Evolutionary conservation across 2,329 filamentous ascomycete species (phyloP).

Genomic region (Fusarium sp.): DNA sequence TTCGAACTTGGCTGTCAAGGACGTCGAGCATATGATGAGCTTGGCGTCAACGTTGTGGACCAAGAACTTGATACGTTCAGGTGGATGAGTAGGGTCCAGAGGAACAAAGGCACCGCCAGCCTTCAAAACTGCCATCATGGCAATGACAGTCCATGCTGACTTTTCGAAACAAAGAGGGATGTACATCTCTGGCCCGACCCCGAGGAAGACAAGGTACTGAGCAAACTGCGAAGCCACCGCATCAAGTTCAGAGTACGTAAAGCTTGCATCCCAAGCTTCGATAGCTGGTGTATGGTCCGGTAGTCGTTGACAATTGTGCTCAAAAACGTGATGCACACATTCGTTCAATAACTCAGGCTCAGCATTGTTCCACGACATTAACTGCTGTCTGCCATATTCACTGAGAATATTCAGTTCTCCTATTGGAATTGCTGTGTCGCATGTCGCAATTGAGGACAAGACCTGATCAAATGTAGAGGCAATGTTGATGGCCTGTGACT

Average conservation of each 20-base stretch:
- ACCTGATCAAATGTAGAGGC: conserved; percentile 33
- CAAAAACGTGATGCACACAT: conserved; percentile 57
- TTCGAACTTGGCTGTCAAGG: neutral
- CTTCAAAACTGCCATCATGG: conserved; percentile 51
- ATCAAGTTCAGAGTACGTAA: conserved; percentile 50
- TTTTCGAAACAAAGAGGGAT: conserved; percentile 53
- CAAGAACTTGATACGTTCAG: conserved; percentile 30
- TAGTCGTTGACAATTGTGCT: conserved; percentile 46
- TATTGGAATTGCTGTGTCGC: neutral
- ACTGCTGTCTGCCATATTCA: conserved; percentile 13
- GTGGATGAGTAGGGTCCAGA: conserved; percentile 53
- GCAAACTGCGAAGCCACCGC: conserved; percentile 42
- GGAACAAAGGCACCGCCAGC: conserved; percentile 48
- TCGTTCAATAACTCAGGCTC: conserved; percentile 18
- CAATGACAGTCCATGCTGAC: conserved; percentile 49
- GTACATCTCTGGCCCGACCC: conserved; percentile 40
- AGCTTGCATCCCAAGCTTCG: conserved; percentile 58
- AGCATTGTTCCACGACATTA: conserved; percentile 42
- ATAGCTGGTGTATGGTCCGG: conserved; percentile 51
- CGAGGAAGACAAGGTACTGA: conserved; percentile 50
- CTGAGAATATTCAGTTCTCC: conserved; percentile 35
- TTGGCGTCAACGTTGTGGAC: conserved; percentile 18
- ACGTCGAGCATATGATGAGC: conserved; percentile 18
- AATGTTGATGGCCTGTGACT: conserved; percentile 33
- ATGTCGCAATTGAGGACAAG: conserved; percentile 7